phyloP scores from a whole-genome alignment of 2,329 filamentous ascomycete genomes.

The Pezicula carpinea region DNA sequence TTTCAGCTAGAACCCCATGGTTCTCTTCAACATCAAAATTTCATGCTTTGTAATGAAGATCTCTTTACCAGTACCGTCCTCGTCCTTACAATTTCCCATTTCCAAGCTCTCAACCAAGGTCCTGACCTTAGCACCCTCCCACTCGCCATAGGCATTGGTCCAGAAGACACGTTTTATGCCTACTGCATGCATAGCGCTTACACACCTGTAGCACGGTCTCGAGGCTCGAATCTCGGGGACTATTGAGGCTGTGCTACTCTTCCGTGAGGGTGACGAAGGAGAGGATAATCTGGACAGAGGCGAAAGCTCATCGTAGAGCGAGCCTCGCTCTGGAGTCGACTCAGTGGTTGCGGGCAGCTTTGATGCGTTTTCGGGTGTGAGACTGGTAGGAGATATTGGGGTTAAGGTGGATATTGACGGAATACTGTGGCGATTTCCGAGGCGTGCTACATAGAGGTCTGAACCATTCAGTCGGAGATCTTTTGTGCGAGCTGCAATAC shows the following conservation, averaged over 20 bases:
- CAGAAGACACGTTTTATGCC: conserved; percentile 49
- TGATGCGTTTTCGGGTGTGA: no score
- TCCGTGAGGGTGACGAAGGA: background rate
- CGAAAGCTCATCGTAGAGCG: conserved; percentile 43
- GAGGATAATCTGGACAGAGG: conserved; percentile 13
- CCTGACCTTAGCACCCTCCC: conserved; percentile 46
- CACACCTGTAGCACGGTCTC: conserved; percentile 47
- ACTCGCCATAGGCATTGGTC: conserved; percentile 42
- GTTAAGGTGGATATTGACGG: conserved; percentile 1
- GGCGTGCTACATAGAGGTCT: conserved; percentile 45
- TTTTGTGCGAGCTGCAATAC: conserved; percentile 36
- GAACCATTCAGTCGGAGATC: conserved; percentile 42
- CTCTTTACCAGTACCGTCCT: conserved; percentile 16
- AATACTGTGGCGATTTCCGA: conserved; percentile 25
- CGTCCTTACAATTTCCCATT: conserved; percentile 19
- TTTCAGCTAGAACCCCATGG: conserved; percentile 15
- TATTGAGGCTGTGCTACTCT: background rate
- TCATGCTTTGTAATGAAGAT: conserved; percentile 51
- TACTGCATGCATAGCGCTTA: conserved; percentile 45
- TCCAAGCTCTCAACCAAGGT: conserved; percentile 43
- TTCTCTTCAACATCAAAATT: conserved; percentile 39
- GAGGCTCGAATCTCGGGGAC: conserved; percentile 27
- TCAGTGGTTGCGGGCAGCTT: background rate
- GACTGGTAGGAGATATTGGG: background rate
- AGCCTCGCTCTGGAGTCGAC: conserved; percentile 19